Conservation (phyloP, 2,329 filamentous ascomycete genomes). For the Thielaviopsis punctulata region DNA sequence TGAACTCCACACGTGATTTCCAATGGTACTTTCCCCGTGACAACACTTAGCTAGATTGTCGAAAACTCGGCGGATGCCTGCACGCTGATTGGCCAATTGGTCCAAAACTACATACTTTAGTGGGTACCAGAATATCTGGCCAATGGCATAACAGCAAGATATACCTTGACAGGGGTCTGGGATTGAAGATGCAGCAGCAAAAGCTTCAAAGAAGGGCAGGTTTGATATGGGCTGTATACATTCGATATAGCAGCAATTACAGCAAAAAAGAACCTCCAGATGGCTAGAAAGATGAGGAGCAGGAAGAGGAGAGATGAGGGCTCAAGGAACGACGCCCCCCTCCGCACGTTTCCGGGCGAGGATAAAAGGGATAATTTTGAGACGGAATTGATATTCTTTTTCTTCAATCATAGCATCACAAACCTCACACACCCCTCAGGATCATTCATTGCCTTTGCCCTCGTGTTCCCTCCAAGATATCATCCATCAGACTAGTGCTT, state of each 20-base stretch:
- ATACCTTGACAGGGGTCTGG: not conserved
- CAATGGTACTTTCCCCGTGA: not conserved
- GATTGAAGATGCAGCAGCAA: not conserved
- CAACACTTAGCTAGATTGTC: not conserved
- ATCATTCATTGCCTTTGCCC: not conserved
- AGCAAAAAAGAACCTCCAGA: not conserved
- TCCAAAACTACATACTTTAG: not conserved
- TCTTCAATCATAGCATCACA: not conserved
- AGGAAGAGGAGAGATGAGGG: not conserved
- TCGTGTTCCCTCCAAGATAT: not conserved
- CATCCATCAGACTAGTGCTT: not conserved
- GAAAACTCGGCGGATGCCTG: not conserved
- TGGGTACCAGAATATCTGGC: not conserved
- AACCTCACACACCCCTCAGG: not conserved
- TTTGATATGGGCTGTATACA: not conserved
- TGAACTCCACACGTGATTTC: conserved; percentile 5
- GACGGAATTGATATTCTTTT: not conserved
- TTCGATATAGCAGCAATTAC: not conserved
- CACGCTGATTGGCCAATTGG: not conserved
- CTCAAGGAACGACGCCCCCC: not conserved
- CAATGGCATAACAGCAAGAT: conserved; percentile 2
- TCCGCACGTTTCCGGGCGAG: not conserved
- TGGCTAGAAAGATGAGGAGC: not conserved
- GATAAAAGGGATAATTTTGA: conserved; percentile 3
- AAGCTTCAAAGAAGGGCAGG: not conserved